Evolutionary conservation across 163 green algal species (phyloP).

Genomic region (Picocystis sp.): DNA sequence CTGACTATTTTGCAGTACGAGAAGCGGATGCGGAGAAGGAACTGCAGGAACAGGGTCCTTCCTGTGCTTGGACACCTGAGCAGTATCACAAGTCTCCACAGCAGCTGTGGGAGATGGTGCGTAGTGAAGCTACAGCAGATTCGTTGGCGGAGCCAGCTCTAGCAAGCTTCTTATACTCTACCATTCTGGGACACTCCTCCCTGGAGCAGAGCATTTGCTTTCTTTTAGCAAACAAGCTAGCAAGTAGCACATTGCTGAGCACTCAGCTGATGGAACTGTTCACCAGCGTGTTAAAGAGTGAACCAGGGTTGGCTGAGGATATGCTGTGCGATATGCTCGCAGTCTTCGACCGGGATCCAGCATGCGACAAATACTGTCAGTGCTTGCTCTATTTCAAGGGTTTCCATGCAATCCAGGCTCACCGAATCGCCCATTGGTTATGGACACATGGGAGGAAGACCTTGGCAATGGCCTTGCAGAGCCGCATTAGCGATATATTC

Average conservation of each 20-base stretch:
- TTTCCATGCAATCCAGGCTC: constrained; percentile 68
- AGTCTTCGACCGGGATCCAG: constrained; percentile 81
- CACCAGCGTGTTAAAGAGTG: constrained; percentile 45
- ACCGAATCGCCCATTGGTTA: constrained; percentile 75
- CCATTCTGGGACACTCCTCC: constrained; percentile 48
- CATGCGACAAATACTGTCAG: constrained; percentile 70
- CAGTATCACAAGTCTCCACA: too few species aligned
- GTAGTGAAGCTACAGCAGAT: constrained; percentile 7
- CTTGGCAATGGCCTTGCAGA: constrained; percentile 75
- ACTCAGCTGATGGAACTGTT: constrained; percentile 77
- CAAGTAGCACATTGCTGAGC: constrained; percentile 48
- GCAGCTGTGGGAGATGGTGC: too few species aligned
- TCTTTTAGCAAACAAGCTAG: constrained; percentile 79
- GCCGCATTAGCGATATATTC: constrained; percentile 60
- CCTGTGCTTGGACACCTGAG: too few species aligned
- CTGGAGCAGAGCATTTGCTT: constrained; percentile 56
- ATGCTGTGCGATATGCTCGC: constrained; percentile 50
- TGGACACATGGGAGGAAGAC: constrained; percentile 59
- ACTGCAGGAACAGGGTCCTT: too few species aligned
- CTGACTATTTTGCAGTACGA: too few species aligned
- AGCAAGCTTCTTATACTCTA: constrained; percentile 55
- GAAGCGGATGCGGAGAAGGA: too few species aligned
- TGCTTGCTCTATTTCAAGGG: constrained; percentile 88
- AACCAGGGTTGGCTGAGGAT: constrained; percentile 16
- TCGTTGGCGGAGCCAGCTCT: constrained; percentile 38